Evolutionary conservation across 2,329 filamentous ascomycete species (phyloP).

Genomic region (Fusarium nodosum): DNA sequence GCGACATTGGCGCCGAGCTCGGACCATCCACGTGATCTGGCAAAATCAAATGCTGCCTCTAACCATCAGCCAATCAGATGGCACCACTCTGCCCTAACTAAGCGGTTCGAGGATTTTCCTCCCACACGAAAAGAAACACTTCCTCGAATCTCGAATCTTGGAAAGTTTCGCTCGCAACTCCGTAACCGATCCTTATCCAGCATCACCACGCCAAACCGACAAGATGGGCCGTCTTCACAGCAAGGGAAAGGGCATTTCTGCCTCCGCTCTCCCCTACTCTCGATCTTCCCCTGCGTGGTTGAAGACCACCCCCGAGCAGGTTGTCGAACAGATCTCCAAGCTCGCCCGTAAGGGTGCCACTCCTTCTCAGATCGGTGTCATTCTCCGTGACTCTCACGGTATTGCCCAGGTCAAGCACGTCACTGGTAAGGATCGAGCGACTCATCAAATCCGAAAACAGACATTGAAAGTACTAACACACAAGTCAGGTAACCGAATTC

Average conservation of each 20-base stretch:
- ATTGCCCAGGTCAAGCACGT: constrained; percentile 98
- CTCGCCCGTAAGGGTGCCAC: constrained; percentile 99
- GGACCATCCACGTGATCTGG: constrained; percentile 33
- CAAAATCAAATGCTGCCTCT: no score
- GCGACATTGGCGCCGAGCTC: constrained; percentile 26
- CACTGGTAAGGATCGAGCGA: constrained; percentile 77
- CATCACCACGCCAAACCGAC: constrained; percentile 59
- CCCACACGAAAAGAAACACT: constrained; percentile 21
- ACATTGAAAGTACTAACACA: constrained; percentile 54
- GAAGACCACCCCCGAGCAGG: constrained; percentile 98
- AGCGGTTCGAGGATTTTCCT: constrained; percentile 57
- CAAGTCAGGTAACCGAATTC: constrained; percentile 93
- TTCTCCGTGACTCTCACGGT: constrained; percentile 98
- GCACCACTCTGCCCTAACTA: constrained; percentile 60
- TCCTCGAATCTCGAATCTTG: constrained; percentile 12
- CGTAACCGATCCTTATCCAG: constrained; percentile 50
- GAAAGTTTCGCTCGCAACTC: constrained; percentile 56
- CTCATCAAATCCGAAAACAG: neutral
- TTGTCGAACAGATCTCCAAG: constrained; percentile 99
- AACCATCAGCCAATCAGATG: neutral
- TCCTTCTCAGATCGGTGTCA: constrained; percentile 98
- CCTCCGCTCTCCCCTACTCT: constrained; percentile 97
- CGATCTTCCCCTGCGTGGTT: constrained; percentile 93
- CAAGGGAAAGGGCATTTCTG: constrained; percentile 99
- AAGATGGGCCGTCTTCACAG: constrained; percentile 98